Percentiles rank a stretch among this genome's conserved stretches.
Conservation (phyloP, 768 basidiomycete genomes). For the Russula sp. region DNA sequence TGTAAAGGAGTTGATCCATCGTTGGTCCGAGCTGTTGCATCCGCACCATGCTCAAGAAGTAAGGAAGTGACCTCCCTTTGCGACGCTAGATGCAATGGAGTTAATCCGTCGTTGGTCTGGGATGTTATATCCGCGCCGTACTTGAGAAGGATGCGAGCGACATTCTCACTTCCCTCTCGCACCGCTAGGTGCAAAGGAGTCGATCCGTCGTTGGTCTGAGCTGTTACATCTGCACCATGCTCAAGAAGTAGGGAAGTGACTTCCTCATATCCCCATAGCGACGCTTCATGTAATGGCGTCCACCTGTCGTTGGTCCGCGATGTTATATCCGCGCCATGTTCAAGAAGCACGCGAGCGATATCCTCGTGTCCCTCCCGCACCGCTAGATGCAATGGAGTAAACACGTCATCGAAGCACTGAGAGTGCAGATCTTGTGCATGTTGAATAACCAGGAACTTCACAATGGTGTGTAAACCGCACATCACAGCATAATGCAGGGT, state of each 20-base stretch:
- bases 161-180: background rate
- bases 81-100: background rate
- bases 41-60: background rate
- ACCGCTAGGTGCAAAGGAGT: background rate
- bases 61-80: background rate
- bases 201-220: no score
- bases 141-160: background rate
- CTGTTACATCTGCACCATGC: background rate
- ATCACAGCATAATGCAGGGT: background rate
- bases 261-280: background rate
- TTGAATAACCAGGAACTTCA: background rate
- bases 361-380: background rate
- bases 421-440: conserved; percentile 1
- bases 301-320: background rate
- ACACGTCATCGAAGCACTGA: background rate
- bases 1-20: background rate
- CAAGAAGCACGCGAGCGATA: background rate
- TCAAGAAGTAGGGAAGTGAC: background rate
- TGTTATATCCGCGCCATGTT: background rate
- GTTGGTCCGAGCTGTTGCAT: background rate
- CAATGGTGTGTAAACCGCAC: background rate
- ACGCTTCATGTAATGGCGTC: background rate
- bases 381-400: conserved; percentile 1
- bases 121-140: background rate
- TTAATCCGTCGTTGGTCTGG: no score